Percentiles rank a stretch among this genome's conserved stretches.
phyloP scores from a whole-genome alignment of 768 basidiomycete species.

The Trametes villosa region DNA sequence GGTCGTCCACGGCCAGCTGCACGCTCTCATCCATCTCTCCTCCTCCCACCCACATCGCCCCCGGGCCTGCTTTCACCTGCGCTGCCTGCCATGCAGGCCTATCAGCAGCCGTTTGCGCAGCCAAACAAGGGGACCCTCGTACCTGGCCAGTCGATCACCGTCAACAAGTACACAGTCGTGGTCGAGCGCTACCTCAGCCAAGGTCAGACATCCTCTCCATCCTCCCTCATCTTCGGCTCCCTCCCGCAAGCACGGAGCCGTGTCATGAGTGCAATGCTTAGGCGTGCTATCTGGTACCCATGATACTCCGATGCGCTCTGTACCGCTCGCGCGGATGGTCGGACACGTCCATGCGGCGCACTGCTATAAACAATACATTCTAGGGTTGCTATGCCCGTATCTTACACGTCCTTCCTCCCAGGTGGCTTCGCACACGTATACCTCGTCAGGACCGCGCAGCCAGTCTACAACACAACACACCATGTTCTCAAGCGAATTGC shows the following conservation, averaged over 20 bases:
- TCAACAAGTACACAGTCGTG: conserved; percentile 88
- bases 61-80: conserved; percentile 7
- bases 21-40: background rate
- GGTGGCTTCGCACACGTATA: conserved; percentile 99
- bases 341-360: background rate
- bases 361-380: background rate
- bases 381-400: conserved; percentile 19
- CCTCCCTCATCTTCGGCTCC: conserved; percentile 8
- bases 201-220: conserved; percentile 54
- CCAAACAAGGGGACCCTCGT: conserved; percentile 69
- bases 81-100: conserved; percentile 50
- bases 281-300: background rate
- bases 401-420: conserved; percentile 37
- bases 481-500: conserved; percentile 98
- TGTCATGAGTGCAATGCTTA: background rate
- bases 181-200: conserved; percentile 96
- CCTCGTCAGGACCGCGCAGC: conserved; percentile 83
- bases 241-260: conserved; percentile 2
- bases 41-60: background rate
- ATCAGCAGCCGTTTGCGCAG: conserved; percentile 44
- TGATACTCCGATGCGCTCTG: background rate
- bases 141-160: conserved; percentile 85
- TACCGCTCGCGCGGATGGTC: background rate
- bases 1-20: conserved; percentile 18
- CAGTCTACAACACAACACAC: conserved; percentile 88